A percentile compares a stretch with the other conserved stretches of the same genome.
Conservation (phyloP, 148 eudicot species). For the Arctostaphylos glauca region DNA sequence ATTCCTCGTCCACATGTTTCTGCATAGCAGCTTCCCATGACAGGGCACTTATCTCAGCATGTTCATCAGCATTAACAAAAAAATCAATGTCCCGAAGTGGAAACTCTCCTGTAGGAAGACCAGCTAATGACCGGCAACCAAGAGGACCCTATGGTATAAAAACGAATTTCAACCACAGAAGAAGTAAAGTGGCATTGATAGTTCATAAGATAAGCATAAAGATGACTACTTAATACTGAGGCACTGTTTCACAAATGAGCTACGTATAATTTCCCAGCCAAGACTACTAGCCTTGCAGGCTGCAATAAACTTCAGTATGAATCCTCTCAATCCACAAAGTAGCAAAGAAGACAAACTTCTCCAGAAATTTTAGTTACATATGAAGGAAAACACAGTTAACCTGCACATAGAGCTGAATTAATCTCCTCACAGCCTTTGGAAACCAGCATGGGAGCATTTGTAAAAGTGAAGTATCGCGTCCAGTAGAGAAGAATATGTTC, state of each 20-base stretch:
- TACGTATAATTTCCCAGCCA: not conserved
- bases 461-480: constrained; percentile 79
- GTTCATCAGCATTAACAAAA: constrained; percentile 48
- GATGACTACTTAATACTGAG: not conserved
- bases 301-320: not conserved
- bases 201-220: not conserved
- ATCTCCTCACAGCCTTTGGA: constrained; percentile 72
- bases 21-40: constrained; percentile 97
- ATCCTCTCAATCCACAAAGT: constrained; percentile 8
- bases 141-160: constrained; percentile 69
- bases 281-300: constrained; percentile 4
- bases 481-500: constrained; percentile 75
- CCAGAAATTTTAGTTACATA: not conserved
- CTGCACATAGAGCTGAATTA: constrained; percentile 94
- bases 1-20: constrained; percentile 78
- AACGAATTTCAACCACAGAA: constrained; percentile 3
- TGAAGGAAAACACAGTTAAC: constrained; percentile 33
- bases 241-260: not conserved
- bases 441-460: constrained; percentile 99
- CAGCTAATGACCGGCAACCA: constrained; percentile 82
- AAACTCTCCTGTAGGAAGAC: constrained; percentile 60
- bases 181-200: constrained; percentile 8
- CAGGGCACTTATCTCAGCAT: constrained; percentile 66
- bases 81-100: constrained; percentile 51
- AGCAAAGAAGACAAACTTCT: not conserved